Conservation (phyloP, 2,329 filamentous ascomycete species). For the Stagonosporopsis rhizophila region DNA sequence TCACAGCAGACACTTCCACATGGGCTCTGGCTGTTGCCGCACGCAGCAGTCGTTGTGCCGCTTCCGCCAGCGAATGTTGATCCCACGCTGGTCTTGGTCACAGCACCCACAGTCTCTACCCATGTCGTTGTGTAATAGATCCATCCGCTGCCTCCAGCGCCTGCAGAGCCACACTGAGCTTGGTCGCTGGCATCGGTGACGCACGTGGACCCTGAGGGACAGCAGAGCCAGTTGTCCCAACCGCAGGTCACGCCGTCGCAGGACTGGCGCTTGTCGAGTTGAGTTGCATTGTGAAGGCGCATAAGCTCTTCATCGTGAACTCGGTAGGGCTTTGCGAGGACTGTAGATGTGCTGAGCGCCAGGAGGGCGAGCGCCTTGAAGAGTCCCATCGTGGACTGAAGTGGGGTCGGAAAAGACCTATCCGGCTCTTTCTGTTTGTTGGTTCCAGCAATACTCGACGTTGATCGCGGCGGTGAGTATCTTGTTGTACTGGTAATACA, state of each 20-base stretch:
- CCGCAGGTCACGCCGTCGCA: conserved; percentile 39
- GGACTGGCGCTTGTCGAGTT: conserved; percentile 32
- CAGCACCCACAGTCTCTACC: conserved; percentile 59
- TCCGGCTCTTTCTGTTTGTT: neutral
- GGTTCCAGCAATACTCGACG: neutral
- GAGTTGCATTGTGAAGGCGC: conserved; percentile 40
- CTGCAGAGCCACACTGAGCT: conserved; percentile 43
- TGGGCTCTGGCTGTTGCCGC: conserved; percentile 61
- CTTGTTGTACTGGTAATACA: conserved; percentile 6
- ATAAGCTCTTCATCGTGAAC: conserved; percentile 36
- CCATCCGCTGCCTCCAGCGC: conserved; percentile 55
- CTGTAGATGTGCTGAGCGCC: conserved; percentile 58
- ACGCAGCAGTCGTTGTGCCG: conserved; percentile 43
- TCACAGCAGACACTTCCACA: conserved; percentile 77
- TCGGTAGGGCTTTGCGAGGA: conserved; percentile 50
- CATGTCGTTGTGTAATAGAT: conserved; percentile 65
- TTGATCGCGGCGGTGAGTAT: conserved; percentile 4
- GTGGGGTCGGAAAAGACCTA: conserved; percentile 1
- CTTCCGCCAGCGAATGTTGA: conserved; percentile 50
- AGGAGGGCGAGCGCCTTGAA: conserved; percentile 70
- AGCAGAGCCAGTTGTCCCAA: conserved; percentile 47
- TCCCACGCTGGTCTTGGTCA: conserved; percentile 62
- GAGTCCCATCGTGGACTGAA: conserved; percentile 34
- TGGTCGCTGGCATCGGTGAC: conserved; percentile 44
- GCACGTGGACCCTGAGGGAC: conserved; percentile 39